phyloP scores from a whole-genome alignment of 2,329 filamentous ascomycete species.

The Sclerotinia glacialis region DNA sequence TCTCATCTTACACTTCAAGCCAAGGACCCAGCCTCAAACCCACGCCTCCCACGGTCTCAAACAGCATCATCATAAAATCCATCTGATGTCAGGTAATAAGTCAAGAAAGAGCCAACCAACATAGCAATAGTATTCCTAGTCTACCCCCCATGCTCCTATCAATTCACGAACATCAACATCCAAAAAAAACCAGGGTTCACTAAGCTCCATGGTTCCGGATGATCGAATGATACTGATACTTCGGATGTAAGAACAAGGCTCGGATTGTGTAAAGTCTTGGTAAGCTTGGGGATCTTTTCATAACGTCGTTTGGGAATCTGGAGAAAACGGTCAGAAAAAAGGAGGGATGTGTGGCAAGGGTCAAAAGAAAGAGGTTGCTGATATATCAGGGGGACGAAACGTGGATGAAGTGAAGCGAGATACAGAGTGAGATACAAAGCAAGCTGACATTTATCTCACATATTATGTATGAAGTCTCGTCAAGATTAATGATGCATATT shows the following conservation, averaged over 20 bases:
- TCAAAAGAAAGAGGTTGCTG: background rate
- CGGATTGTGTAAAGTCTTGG: background rate
- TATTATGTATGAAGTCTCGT: background rate
- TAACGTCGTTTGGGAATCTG: background rate
- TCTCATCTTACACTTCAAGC: background rate
- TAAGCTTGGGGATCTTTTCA: background rate
- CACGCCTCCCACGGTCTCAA: background rate
- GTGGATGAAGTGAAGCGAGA: constrained; percentile 15
- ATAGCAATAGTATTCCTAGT: background rate
- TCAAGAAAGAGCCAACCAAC: background rate
- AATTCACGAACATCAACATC: background rate
- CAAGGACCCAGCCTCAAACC: background rate
- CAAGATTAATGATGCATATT: too few species aligned
- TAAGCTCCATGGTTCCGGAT: background rate
- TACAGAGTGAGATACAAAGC: background rate
- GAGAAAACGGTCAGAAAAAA: background rate
- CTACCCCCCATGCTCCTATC: too few species aligned
- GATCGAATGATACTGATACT: background rate
- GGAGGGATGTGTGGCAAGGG: background rate
- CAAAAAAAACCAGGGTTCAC: background rate
- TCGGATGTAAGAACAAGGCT: background rate
- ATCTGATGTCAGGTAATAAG: background rate
- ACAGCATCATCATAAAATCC: background rate
- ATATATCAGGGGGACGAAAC: constrained; percentile 17
- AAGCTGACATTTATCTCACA: background rate